Conservation (phyloP, 2,329 filamentous ascomycete species). For the Exophiala aquamarina region DNA sequence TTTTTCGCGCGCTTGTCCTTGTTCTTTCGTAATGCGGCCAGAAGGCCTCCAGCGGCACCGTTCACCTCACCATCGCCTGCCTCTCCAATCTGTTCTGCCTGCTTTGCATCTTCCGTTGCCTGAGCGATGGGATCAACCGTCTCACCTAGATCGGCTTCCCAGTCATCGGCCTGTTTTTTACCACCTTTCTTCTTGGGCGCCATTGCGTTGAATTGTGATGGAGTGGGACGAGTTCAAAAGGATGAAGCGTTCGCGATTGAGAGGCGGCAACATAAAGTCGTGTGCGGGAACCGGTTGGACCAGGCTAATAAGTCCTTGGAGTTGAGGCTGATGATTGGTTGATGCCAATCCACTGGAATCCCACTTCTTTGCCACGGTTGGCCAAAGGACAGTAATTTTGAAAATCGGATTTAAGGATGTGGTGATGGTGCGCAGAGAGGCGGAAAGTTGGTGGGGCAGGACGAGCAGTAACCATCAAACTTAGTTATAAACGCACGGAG, state of each 20-base stretch:
- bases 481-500: too few species aligned
- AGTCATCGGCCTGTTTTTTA: conserved; percentile 79
- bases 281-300: conserved; percentile 7
- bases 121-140: conserved; percentile 62
- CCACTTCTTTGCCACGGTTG: too few species aligned
- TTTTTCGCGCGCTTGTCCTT: conserved; percentile 90
- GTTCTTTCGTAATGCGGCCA: conserved; percentile 79
- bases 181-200: conserved; percentile 93
- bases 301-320: neutral
- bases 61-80: conserved; percentile 55
- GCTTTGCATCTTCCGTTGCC: conserved; percentile 44
- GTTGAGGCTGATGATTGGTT: conserved; percentile 6
- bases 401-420: neutral
- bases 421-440: too few species aligned
- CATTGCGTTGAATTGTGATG: conserved; percentile 55
- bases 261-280: conserved; percentile 30
- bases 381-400: neutral
- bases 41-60: conserved; percentile 64
- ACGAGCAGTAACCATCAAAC: too few species aligned
- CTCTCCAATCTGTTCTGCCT: conserved; percentile 45
- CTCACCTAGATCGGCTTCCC: conserved; percentile 92
- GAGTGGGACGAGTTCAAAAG: conserved; percentile 4
- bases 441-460: too few species aligned
- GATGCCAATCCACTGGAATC: neutral
- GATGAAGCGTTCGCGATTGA: conserved; percentile 27